A percentile compares a stretch with the other conserved stretches of the same genome.
These are phyloP conservation scores for Calocybe gambosa DNA, from an alignment of 1,284 basidiomycete genomes.

Conservation along the genomic window DNA sequence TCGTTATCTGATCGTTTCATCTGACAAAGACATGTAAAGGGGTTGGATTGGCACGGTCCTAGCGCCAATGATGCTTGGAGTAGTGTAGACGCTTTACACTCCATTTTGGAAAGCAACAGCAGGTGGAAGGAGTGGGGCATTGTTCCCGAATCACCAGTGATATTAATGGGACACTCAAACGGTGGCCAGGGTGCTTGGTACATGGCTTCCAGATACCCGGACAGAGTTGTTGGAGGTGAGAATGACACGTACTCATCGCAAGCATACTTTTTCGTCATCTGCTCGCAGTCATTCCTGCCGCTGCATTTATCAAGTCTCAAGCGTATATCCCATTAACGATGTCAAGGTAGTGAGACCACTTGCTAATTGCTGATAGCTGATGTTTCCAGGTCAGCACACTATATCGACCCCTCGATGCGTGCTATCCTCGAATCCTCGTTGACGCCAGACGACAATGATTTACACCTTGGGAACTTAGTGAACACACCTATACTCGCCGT, in stretches of 20 bases:
- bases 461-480: slow-evolving; percentile 74
- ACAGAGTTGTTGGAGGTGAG: slow-evolving; percentile 62
- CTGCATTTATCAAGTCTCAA: slow-evolving; percentile 80
- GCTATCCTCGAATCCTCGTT: slow-evolving; percentile 69
- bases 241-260: background rate
- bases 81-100: slow-evolving; percentile 46
- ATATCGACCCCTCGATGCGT: slow-evolving; percentile 67
- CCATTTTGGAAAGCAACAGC: slow-evolving; percentile 32
- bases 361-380: background rate
- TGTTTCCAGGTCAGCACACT: slow-evolving; percentile 55
- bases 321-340: slow-evolving; percentile 73
- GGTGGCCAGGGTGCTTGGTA: slow-evolving; percentile 91
- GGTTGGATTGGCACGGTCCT: slow-evolving; percentile 81
- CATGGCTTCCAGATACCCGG: slow-evolving; percentile 68
- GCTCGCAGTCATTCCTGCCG: slow-evolving; percentile 52
- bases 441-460: slow-evolving; percentile 81
- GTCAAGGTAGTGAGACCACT: slow-evolving; percentile 38
- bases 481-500: slow-evolving; percentile 68
- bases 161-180: slow-evolving; percentile 86
- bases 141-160: slow-evolving; percentile 34
- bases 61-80: slow-evolving; percentile 59
- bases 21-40: slow-evolving; percentile 36
- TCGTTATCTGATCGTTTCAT: background rate
- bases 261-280: background rate
- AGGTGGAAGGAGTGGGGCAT: slow-evolving; percentile 40